Base-by-base conservation (phyloP, 139 green algal species). In the Micractinium conductrix region DNA sequence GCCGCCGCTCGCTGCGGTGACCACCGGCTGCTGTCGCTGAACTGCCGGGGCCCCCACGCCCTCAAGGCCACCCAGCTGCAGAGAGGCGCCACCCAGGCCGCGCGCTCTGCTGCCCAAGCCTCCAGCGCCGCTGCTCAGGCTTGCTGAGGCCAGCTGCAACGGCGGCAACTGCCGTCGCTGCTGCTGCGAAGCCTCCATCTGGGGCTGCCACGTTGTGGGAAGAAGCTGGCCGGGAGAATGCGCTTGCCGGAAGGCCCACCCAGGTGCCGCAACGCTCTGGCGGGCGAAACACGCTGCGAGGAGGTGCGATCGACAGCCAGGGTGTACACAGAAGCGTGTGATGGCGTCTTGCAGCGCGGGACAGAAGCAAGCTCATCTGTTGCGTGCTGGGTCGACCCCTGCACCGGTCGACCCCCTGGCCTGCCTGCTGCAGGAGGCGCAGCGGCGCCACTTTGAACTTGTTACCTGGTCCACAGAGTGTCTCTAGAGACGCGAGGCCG, bases 141-240 rank as follows among this genome's bases (percentile, higher is more conserved):
- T 55, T 14, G 76, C 38, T 38, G 55, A 73, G 14, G 76, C 76
- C 40, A 82, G 37, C 58, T 82, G 76, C 58, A 82, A 40, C 38
- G 58, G 55, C 2, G 76, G 76, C 58, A 82, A 28, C 22, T 71
- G n/a, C n/a, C 76, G 58, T 58, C 58, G 58, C 42, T 82, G 76
- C 37, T 81, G 75, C 21, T 48, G n/a, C n/a, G n/a, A n/a, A n/a
- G n/a, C 48, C 50, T 60, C 71, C 71, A 62, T 63, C 17, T n/a
- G n/a, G n/a, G n/a, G n/a, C n/a, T n/a, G 6, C 33, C n/a, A 40
- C 26, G 63, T n/a, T 38, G 63, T 71, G n/a, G 22, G 33, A 22
- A 43, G 63, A 9, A 4, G 3, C 63, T 43, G 58, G 2, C 10
- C 1, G 26, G 12, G 10, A 35, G 58, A 67, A 67, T 35, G 58